A percentile compares a stretch with the other conserved stretches of the same genome.
phyloP scores from a whole-genome alignment of 306 rosid species.

The Pueraria montana region DNA sequence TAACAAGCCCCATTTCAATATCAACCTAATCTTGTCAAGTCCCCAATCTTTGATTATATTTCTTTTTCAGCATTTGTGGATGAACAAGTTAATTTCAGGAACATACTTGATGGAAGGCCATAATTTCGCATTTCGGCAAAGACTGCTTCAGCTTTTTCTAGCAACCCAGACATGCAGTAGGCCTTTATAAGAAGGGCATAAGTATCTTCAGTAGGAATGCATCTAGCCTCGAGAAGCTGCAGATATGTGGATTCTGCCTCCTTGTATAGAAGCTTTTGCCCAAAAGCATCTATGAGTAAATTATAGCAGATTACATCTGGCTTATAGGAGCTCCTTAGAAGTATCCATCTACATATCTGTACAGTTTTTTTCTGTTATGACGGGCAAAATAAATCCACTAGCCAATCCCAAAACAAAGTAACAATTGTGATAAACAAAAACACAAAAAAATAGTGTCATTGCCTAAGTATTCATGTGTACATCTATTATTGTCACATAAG shows the following conservation, averaged over 20 bases:
- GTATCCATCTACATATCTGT: conserved; percentile 91
- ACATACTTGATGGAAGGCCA: conserved; percentile 83
- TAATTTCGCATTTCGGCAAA: conserved; percentile 80
- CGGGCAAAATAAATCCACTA: conserved; percentile 28
- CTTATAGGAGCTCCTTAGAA: conserved; percentile 83
- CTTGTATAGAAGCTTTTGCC: conserved; percentile 72
- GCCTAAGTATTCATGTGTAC: background rate
- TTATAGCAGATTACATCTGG: conserved; percentile 93
- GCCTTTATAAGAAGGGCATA: conserved; percentile 92
- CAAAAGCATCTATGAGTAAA: conserved; percentile 90
- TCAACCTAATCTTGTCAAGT: background rate
- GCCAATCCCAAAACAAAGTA: background rate
- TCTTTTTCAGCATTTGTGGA: conserved; percentile 1
- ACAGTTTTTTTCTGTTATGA: conserved; percentile 41
- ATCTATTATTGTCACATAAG: background rate
- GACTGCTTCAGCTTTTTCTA: conserved; percentile 86
- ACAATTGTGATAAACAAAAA: background rate
- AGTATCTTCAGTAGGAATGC: conserved; percentile 93
- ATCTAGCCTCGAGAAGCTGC: conserved; percentile 76
- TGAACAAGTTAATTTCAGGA: conserved; percentile 31
- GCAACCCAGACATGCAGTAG: conserved; percentile 78
- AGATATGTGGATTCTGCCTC: conserved; percentile 86
- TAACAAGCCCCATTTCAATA: background rate
- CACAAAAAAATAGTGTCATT: background rate
- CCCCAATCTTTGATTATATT: conserved; percentile 2